phyloP scores from a whole-genome alignment of 441 rosid genomes.

The Eutrema salsugineum region DNA sequence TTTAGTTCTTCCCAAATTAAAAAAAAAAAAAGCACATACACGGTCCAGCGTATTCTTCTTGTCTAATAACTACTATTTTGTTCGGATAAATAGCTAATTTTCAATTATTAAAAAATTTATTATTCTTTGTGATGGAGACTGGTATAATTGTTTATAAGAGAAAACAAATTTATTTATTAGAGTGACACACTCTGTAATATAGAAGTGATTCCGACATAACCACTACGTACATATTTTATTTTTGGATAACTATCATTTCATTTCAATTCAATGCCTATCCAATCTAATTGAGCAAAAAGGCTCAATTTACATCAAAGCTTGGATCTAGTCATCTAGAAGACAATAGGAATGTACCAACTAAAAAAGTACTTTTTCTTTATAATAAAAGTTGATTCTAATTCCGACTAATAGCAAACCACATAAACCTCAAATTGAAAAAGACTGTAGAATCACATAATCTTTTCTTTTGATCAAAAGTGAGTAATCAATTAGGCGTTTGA shows the following conservation, averaged over 20 bases:
- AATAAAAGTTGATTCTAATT: not conserved
- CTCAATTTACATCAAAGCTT: not conserved
- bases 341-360: conserved; percentile 15
- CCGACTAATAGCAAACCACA: not conserved
- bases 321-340: conserved; percentile 3
- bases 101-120: not conserved
- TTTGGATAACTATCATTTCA: conserved; percentile 4
- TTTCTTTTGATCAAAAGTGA: not conserved
- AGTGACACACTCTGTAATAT: conserved; percentile 15
- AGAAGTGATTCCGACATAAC: conserved; percentile 21
- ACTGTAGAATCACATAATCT: not conserved
- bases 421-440: not conserved
- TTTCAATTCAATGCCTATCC: conserved; percentile 11
- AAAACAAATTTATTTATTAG: too few species aligned
- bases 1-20: not conserved
- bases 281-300: not conserved
- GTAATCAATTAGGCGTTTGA: not conserved
- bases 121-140: conserved; percentile 24
- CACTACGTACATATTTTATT: conserved; percentile 7
- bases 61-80: conserved; percentile 3
- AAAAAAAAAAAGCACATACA: not conserved
- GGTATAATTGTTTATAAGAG: too few species aligned
- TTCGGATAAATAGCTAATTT: conserved; percentile 21
- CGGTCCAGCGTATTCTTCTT: conserved; percentile 9
- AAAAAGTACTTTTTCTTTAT: not conserved